Base-by-base conservation (phyloP, 2,329 filamentous ascomycete genomes). In the Didymellaceae sp. region DNA sequence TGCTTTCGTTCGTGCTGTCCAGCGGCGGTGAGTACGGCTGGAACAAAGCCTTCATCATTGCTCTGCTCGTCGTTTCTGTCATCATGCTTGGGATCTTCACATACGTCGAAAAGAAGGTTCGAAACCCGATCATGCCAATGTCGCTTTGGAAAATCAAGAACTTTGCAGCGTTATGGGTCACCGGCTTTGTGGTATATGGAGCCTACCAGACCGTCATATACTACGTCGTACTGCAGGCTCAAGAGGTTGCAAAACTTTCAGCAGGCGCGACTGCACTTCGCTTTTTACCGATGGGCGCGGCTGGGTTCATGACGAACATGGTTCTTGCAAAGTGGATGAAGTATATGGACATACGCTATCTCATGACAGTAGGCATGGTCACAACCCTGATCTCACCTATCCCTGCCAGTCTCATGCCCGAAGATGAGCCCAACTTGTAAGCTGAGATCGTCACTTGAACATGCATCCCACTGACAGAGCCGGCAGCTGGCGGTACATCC, bases 81-180 rank as follows among this genome's bases (percentile, higher is more conserved):
- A 18, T 45, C n/a, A 50, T 50, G 40, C 47, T 50, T 10, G 47
- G 34, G 6, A 34, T 50, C 5, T 50, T 50, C 22, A 50, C 47
- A 7, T 50, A 39, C 9, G 40, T 44, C 4, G 47, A 50, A 18
- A 50, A 50, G 40, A 50, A 50, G 16, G 47, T 45, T 4, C 33
- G 47, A 9, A 50, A 50, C 17, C 33, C 47, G 3, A 50, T 50
- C 22, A 50, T 50, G 47, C 47, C 47, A 14, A 43, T 50, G 39
- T 50, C 47, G 3, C 40, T 50, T 7, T 50, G 47, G 47, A 50
- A 45, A 22, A 50, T 50, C 32, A 44, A 50, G 40, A 50, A 50
- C 33, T 50, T 50, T 18, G 47, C 40, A 7, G 20, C 47, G 2
- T 5, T 50, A 5, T 50, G 47, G 47, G 38, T 50, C 13, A 45